Conservation (phyloP, 192 early-diverging fungal genomes). For the Funneliformis geosporum region DNA sequence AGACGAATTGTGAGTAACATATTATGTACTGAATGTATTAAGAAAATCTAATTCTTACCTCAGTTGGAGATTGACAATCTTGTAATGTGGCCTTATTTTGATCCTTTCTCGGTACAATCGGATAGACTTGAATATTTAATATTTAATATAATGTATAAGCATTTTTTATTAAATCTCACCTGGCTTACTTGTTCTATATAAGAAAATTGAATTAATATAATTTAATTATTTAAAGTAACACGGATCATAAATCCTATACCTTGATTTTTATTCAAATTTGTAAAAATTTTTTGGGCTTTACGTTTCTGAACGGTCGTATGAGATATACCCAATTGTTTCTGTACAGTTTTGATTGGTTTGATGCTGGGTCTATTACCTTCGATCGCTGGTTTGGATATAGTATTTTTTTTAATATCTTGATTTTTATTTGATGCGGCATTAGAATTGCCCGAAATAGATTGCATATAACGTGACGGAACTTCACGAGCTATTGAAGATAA, state of each 20-base stretch:
- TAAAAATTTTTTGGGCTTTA: not conserved
- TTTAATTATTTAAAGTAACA: not conserved
- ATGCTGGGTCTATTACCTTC: not conserved
- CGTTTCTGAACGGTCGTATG: not conserved
- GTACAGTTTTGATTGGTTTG: not conserved
- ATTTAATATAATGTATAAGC: not conserved
- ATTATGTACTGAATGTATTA: not conserved
- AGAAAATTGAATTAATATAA: not conserved
- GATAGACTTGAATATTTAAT: not conserved
- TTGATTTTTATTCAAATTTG: not conserved
- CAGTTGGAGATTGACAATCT: not conserved
- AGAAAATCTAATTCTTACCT: not conserved
- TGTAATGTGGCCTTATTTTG: not conserved
- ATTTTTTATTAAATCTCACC: not conserved
- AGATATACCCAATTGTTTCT: not conserved
- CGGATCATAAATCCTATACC: not conserved
- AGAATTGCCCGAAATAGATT: not conserved
- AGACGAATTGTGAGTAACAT: not conserved
- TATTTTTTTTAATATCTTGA: not conserved
- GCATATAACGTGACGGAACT: constrained; percentile 15
- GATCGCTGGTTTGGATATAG: not conserved
- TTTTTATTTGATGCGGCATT: not conserved
- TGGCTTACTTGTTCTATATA: not conserved
- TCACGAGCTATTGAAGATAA: constrained; percentile 10
- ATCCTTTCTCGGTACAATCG: not conserved